phyloP scores from a whole-genome alignment of 1,139 yeast genomes.

The Yamadazyma atmosphaerica region DNA sequence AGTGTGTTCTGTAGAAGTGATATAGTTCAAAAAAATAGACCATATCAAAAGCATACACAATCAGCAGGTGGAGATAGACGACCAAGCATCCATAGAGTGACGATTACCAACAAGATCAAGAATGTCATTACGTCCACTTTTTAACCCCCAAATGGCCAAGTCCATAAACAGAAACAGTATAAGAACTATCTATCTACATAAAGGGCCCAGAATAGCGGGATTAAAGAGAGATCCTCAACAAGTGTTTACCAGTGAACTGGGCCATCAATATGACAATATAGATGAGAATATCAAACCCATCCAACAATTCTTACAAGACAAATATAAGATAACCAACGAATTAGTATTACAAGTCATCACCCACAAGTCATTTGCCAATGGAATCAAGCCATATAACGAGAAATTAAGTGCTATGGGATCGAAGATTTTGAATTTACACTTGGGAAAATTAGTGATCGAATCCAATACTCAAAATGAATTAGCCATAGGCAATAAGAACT shows the following conservation, averaged over 20 bases:
- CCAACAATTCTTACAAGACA: slow-evolving; percentile 44
- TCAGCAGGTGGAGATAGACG: too few species aligned
- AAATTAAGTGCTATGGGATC: slow-evolving; percentile 78
- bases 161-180: not conserved
- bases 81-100: not conserved
- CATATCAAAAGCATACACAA: not conserved
- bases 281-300: slow-evolving; percentile 49
- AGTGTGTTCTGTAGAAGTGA: too few species aligned
- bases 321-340: slow-evolving; percentile 50
- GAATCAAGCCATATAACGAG: slow-evolving; percentile 84
- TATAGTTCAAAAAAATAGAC: not conserved
- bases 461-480: slow-evolving; percentile 25
- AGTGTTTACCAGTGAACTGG: slow-evolving; percentile 57
- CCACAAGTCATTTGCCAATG: slow-evolving; percentile 93
- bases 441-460: slow-evolving; percentile 53
- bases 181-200: slow-evolving; percentile 41
- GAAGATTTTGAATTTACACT: slow-evolving; percentile 62
- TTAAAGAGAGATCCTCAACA: slow-evolving; percentile 74
- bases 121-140: not conserved
- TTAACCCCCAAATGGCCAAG: not conserved
- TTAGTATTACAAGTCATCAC: slow-evolving; percentile 77
- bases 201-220: slow-evolving; percentile 69
- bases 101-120: not conserved
- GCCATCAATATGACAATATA: slow-evolving; percentile 58
- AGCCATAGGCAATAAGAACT: slow-evolving; percentile 55